phyloP scores from a whole-genome alignment of 352 stramenopile genomes.

The Pythium myriotylum region DNA sequence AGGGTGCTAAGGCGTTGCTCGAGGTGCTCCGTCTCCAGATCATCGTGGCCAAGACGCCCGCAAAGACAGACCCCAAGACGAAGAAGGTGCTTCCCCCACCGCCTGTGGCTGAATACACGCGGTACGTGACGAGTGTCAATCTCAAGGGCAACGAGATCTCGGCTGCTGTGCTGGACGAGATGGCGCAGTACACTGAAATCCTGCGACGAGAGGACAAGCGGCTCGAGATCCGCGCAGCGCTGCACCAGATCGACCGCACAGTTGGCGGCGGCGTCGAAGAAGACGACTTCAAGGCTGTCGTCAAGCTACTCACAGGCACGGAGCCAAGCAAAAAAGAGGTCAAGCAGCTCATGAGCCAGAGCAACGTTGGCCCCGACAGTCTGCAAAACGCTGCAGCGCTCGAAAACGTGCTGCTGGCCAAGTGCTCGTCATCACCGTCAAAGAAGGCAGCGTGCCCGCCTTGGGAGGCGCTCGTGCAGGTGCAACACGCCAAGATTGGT shows the following conservation, averaged over 20 bases:
- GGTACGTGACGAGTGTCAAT: slow-evolving; percentile 74
- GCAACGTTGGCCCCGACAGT: slow-evolving; percentile 43
- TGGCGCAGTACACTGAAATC: slow-evolving; percentile 77
- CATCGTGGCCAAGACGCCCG: slow-evolving; percentile 64
- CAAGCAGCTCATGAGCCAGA: slow-evolving; percentile 61
- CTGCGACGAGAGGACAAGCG: slow-evolving; percentile 76
- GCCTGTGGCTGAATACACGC: slow-evolving; percentile 54
- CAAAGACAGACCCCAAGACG: slow-evolving; percentile 49
- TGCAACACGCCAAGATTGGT: slow-evolving; percentile 59
- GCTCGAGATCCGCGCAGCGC: slow-evolving; percentile 70
- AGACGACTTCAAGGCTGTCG: slow-evolving; percentile 74
- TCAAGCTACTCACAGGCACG: slow-evolving; percentile 72
- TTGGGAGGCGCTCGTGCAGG: slow-evolving; percentile 76
- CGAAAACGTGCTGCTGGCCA: slow-evolving; percentile 75
- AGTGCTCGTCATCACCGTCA: slow-evolving; percentile 66
- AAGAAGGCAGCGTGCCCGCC: slow-evolving; percentile 72
- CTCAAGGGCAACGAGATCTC: slow-evolving; percentile 84
- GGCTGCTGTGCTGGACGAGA: slow-evolving; percentile 50
- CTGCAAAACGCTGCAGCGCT: slow-evolving; percentile 58
- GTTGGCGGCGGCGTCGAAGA: slow-evolving; percentile 60
- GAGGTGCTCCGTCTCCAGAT: slow-evolving; percentile 82
- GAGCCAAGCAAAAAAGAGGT: slow-evolving; percentile 83
- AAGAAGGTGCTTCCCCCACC: slow-evolving; percentile 48
- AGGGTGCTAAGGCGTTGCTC: slow-evolving; percentile 72
- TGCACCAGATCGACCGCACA: slow-evolving; percentile 78